These are phyloP conservation scores for Vicia sativa DNA, from an alignment of 306 rosid genomes.

Conservation along the genomic window DNA sequence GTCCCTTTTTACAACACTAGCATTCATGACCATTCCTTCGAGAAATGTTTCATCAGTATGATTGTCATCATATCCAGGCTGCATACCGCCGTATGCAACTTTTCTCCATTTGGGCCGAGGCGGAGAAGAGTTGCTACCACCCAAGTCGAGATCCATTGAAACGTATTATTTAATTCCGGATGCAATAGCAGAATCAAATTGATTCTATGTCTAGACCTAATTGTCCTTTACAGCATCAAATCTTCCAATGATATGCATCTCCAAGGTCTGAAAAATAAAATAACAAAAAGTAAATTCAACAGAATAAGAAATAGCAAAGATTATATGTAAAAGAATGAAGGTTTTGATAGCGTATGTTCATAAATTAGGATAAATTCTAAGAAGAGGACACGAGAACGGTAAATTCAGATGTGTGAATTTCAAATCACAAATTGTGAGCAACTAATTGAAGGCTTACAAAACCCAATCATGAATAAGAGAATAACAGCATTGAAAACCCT, in stretches of 20 bases:
- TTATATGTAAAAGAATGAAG: too few relatives aligned
- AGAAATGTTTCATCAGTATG: conserved; percentile 84
- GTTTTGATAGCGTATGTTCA: too few relatives aligned
- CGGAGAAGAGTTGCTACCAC: conserved; percentile 42
- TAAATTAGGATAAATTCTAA: too few relatives aligned
- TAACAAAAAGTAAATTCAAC: too few relatives aligned
- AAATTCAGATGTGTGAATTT: too few relatives aligned
- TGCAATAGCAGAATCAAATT: conserved; percentile 9
- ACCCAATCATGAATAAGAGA: too few relatives aligned
- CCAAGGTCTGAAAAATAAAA: too few relatives aligned
- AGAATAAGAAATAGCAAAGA: too few relatives aligned
- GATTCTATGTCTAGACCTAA: conserved; percentile 20
- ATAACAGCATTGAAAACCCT: too few relatives aligned
- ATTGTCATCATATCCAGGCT: conserved; percentile 85
- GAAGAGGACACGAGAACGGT: too few relatives aligned
- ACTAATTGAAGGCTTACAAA: too few relatives aligned
- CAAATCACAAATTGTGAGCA: too few relatives aligned
- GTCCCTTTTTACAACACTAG: conserved; percentile 78
- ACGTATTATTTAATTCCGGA: conserved; percentile 29
- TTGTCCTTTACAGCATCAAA: conserved; percentile 7
- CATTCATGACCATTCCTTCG: conserved; percentile 93
- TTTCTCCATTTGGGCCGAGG: conserved; percentile 72
- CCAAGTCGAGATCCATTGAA: conserved; percentile 42
- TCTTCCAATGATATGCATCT: not conserved
- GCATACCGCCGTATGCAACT: conserved; percentile 97